Conservation (phyloP, 2,329 filamentous ascomycete genomes). For the Penicillium occitanis region DNA sequence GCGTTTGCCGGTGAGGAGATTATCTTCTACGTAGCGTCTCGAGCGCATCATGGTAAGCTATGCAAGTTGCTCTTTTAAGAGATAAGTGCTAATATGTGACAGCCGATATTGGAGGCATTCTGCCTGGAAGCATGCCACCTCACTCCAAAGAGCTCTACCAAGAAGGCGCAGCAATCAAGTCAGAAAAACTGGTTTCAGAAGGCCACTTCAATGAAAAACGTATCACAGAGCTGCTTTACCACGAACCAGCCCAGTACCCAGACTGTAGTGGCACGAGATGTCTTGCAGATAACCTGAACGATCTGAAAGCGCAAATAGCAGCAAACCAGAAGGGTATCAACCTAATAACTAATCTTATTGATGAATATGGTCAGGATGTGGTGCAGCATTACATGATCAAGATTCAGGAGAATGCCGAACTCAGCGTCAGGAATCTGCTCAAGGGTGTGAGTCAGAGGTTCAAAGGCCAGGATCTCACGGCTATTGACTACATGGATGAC, state of each 20-base stretch:
- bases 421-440: slow-evolving; percentile 67
- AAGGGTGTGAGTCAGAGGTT: slow-evolving; percentile 66
- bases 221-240: slow-evolving; percentile 66
- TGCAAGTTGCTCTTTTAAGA: neutral
- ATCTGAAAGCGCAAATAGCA: slow-evolving; percentile 78
- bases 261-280: slow-evolving; percentile 75
- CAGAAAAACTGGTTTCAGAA: slow-evolving; percentile 49
- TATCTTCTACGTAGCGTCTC: slow-evolving; percentile 71
- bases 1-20: slow-evolving; percentile 69
- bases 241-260: slow-evolving; percentile 68
- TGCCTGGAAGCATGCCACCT: slow-evolving; percentile 76
- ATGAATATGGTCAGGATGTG: slow-evolving; percentile 69
- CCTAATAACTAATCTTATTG: slow-evolving; percentile 67
- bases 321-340: slow-evolving; percentile 80
- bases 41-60: slow-evolving; percentile 71
- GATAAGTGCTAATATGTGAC: slow-evolving; percentile 20
- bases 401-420: slow-evolving; percentile 75
- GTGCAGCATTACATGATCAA: slow-evolving; percentile 77
- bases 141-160: slow-evolving; percentile 66
- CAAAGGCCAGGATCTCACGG: slow-evolving; percentile 63
- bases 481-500: slow-evolving; percentile 79
- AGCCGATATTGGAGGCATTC: slow-evolving; percentile 75
- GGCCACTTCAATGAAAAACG: slow-evolving; percentile 68
- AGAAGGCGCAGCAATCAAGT: slow-evolving; percentile 65
- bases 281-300: slow-evolving; percentile 75